These are phyloP conservation scores for Clitoria ternatea DNA, from an alignment of 306 rosid genomes.

Conservation along the genomic window DNA sequence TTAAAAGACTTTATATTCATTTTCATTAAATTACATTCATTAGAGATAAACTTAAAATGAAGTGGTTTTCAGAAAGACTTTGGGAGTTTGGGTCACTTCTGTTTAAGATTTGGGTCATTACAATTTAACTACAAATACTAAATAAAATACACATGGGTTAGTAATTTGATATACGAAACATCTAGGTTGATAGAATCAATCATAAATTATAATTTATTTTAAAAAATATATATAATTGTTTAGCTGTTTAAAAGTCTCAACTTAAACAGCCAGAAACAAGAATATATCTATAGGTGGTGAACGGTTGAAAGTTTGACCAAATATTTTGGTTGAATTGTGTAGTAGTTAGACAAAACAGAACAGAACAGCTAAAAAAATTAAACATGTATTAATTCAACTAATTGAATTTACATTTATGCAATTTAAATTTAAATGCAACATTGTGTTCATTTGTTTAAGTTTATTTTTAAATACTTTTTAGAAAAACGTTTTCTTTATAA, in stretches of 20 bases:
- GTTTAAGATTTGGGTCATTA: background rate
- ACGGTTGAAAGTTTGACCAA: background rate
- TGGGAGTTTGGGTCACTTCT: background rate
- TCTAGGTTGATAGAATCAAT: background rate
- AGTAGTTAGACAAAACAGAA: too few relatives aligned
- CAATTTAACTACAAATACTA: background rate
- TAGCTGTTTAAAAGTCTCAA: background rate
- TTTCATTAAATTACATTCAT: background rate
- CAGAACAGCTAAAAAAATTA: too few relatives aligned
- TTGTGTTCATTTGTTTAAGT: too few relatives aligned
- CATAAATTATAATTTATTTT: background rate
- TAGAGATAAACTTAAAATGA: too few relatives aligned
- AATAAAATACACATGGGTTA: background rate
- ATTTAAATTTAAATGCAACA: too few relatives aligned
- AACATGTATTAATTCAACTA: too few relatives aligned
- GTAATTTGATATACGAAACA: background rate
- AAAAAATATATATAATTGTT: background rate
- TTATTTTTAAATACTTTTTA: too few relatives aligned
- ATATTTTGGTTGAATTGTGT: background rate
- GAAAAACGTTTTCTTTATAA: too few relatives aligned
- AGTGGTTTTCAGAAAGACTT: background rate
- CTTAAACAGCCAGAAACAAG: background rate
- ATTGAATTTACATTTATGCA: too few relatives aligned
- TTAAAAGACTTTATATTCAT: background rate
- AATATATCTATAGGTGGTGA: background rate